Percentiles rank a stretch among this genome's conserved stretches.
Conservation (phyloP, 331 rosid species). For the Erythrophleum ivorense region DNA sequence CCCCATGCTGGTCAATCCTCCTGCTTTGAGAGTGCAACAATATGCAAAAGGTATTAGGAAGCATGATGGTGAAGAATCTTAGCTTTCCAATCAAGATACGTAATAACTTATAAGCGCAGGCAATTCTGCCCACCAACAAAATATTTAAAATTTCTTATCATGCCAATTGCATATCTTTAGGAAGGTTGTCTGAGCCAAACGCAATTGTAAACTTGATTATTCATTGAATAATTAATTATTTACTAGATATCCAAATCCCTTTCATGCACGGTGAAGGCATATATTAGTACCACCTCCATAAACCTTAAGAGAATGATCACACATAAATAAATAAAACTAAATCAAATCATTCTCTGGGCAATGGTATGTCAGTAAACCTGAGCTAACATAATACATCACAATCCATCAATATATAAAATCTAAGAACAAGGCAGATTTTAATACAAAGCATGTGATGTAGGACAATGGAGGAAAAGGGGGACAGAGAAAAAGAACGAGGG, state of each 20-base stretch:
- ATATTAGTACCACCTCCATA: background rate
- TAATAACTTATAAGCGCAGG: background rate
- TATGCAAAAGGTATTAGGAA: slow-evolving; percentile 11
- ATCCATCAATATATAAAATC: slow-evolving; percentile 1
- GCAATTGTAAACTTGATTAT: background rate
- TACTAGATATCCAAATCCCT: background rate
- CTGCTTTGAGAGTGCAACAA: background rate
- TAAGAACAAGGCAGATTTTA: background rate
- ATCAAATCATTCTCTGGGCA: background rate
- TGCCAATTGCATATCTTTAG: slow-evolving; percentile 2
- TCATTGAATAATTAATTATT: slow-evolving; percentile 4
- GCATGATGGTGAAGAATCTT: slow-evolving; percentile 23
- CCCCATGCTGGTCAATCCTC: background rate
- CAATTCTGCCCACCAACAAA: background rate
- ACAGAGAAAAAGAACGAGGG: too few relatives aligned
- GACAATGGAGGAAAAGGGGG: too few relatives aligned
- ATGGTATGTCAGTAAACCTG: background rate
- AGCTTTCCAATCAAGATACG: background rate
- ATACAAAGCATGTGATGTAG: too few relatives aligned
- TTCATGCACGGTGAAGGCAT: background rate
- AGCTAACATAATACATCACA: slow-evolving; percentile 5
- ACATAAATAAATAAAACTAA: slow-evolving; percentile 6
- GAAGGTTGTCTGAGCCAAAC: background rate
- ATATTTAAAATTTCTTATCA: background rate
- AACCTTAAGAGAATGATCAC: slow-evolving; percentile 1